A percentile compares a stretch with the other conserved stretches of the same genome.
phyloP scores from a whole-genome alignment of 495 filamentous ascomycete species.

The Sordaria brevicollis region DNA sequence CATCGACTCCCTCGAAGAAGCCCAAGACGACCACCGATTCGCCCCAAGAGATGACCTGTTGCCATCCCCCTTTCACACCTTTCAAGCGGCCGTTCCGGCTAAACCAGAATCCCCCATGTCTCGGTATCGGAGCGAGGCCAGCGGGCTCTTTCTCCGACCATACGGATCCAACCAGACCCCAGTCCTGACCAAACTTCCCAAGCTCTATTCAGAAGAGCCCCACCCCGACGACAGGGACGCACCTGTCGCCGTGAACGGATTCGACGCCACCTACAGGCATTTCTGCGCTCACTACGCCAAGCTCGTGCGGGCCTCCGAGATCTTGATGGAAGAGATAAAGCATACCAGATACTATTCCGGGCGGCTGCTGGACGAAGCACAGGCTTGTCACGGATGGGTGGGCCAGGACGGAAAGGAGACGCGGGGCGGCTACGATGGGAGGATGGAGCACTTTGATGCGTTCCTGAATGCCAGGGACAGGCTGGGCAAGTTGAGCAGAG shows the following conservation, averaged over 20 bases:
- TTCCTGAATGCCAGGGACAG: accelerated
- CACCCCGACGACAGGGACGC: too few relatives aligned
- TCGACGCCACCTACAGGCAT: neutral
- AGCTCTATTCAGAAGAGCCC: too few relatives aligned
- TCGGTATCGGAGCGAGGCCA: neutral
- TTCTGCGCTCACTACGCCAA: neutral
- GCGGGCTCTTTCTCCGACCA: neutral
- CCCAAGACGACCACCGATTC: neutral
- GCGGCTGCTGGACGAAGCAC: neutral
- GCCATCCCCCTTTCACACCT: neutral
- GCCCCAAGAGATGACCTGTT: too few relatives aligned
- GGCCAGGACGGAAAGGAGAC: neutral
- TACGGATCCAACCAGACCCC: too few relatives aligned
- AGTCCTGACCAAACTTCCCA: neutral
- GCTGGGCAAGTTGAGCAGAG: accelerated
- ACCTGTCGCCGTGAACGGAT: neutral
- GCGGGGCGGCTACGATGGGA: neutral
- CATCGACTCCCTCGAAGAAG: neutral
- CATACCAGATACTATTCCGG: neutral
- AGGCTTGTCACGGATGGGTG: neutral
- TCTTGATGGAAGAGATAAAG: neutral
- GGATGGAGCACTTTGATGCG: neutral
- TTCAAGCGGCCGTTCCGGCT: neutral
- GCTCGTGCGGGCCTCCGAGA: neutral
- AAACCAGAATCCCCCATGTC: neutral